These are phyloP conservation scores for Trichaptum fuscoviolaceum DNA, from an alignment of 768 basidiomycete species.

Conservation along the genomic window DNA sequence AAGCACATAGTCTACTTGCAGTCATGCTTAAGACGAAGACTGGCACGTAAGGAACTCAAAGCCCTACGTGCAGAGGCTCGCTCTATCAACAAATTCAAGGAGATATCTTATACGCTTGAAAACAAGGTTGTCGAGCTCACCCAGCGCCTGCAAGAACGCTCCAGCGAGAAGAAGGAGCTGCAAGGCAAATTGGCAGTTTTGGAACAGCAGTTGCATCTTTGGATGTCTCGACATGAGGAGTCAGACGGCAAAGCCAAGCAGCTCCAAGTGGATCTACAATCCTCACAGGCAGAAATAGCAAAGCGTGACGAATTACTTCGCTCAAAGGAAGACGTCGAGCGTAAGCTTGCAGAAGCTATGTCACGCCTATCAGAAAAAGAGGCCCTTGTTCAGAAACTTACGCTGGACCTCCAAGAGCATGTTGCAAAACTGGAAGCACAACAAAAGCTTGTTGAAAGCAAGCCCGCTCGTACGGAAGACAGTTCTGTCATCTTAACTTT, in stretches of 20 bases:
- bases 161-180: constrained; percentile 85
- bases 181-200: constrained; percentile 69
- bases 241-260: constrained; percentile 68
- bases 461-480: constrained; percentile 73
- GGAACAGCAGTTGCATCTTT: constrained; percentile 81
- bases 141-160: constrained; percentile 85
- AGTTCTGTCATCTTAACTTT: constrained; percentile 81
- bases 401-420: constrained; percentile 69
- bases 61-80: constrained; percentile 85
- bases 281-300: constrained; percentile 63
- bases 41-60: constrained; percentile 83
- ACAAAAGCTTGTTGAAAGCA: constrained; percentile 61
- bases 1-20: constrained; percentile 79
- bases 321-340: constrained; percentile 76
- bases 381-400: constrained; percentile 72
- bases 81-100: constrained; percentile 97
- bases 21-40: constrained; percentile 84
- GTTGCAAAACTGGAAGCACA: constrained; percentile 71
- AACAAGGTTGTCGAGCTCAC: constrained; percentile 99
- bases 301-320: constrained; percentile 70
- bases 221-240: constrained; percentile 87
- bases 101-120: constrained; percentile 94
- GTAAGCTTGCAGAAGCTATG: constrained; percentile 70
- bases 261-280: constrained; percentile 62
- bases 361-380: constrained; percentile 79